Conservation (phyloP, 2,329 filamentous ascomycete genomes). For the Fusarium sp. region DNA sequence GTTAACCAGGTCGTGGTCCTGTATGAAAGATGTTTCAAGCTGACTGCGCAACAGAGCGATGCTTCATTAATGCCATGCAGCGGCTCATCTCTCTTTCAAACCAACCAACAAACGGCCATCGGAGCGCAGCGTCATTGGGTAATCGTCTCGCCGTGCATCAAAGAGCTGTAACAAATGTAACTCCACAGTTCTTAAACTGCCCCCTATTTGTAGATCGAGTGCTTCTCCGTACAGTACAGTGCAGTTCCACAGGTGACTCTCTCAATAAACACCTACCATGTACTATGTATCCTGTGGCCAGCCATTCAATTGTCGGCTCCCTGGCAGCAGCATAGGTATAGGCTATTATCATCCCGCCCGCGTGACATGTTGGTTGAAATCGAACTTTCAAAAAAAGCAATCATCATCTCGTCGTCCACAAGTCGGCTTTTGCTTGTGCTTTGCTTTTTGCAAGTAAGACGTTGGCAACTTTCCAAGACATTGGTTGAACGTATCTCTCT, state of each 20-base stretch:
- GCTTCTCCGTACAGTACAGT: constrained; percentile 19
- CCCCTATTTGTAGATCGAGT: constrained; percentile 37
- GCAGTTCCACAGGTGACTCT: background rate
- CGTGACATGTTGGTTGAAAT: background rate
- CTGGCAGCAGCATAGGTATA: background rate
- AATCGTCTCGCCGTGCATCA: constrained; percentile 28
- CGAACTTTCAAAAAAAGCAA: constrained; percentile 9
- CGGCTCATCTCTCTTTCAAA: constrained; percentile 24
- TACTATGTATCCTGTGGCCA: background rate
- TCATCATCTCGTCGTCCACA: background rate
- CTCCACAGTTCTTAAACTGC: constrained; percentile 27
- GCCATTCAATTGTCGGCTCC: background rate
- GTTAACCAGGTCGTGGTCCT: constrained; percentile 1
- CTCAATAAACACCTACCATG: background rate
- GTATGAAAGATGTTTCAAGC: constrained; percentile 36
- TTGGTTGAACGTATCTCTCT: background rate
- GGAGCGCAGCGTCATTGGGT: background rate
- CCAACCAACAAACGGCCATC: constrained; percentile 15
- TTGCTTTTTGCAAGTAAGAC: background rate
- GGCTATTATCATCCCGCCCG: background rate
- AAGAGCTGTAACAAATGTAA: constrained; percentile 32
- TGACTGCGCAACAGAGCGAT: background rate
- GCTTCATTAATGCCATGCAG: constrained; percentile 26
- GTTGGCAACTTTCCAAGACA: background rate
- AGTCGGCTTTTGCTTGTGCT: background rate